These are phyloP conservation scores for Cryphonectria japonica DNA, from an alignment of 2,329 filamentous ascomycete genomes.

Conservation along the genomic window DNA sequence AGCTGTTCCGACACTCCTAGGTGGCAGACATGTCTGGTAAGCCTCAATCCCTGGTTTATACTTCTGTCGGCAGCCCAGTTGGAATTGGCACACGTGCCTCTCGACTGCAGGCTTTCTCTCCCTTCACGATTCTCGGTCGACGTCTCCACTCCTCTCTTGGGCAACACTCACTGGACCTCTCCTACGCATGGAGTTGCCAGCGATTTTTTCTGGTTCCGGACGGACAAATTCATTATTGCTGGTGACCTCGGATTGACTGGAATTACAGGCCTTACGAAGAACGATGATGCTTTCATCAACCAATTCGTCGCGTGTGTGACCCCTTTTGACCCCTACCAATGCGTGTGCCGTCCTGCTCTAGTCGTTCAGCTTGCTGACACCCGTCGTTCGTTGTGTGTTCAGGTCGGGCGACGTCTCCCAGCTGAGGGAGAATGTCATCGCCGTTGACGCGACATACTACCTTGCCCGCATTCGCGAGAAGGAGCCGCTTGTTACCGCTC, in stretches of 20 bases:
- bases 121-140: neutral
- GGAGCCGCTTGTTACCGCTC: conserved; percentile 86
- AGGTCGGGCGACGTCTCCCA: conserved; percentile 68
- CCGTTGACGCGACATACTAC: conserved; percentile 89
- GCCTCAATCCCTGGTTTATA: neutral
- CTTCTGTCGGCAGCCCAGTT: neutral
- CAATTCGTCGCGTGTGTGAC: conserved; percentile 17
- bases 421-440: conserved; percentile 75
- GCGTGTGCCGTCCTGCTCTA: neutral
- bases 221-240: neutral
- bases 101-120: neutral
- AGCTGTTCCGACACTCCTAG: neutral
- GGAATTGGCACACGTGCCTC: neutral
- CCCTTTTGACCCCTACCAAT: neutral
- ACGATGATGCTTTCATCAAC: conserved; percentile 29
- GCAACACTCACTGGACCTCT: neutral
- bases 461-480: conserved; percentile 79
- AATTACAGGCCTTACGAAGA: conserved; percentile 18
- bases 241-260: neutral
- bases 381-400: conserved; percentile 24
- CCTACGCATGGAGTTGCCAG: neutral
- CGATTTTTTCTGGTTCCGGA: neutral
- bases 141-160: too few species aligned
- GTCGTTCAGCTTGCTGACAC: conserved; percentile 1
- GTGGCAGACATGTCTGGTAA: conserved; percentile 20